phyloP scores from a whole-genome alignment of 2,329 filamentous ascomycete species.

The Calcarisporium arbuscula region DNA sequence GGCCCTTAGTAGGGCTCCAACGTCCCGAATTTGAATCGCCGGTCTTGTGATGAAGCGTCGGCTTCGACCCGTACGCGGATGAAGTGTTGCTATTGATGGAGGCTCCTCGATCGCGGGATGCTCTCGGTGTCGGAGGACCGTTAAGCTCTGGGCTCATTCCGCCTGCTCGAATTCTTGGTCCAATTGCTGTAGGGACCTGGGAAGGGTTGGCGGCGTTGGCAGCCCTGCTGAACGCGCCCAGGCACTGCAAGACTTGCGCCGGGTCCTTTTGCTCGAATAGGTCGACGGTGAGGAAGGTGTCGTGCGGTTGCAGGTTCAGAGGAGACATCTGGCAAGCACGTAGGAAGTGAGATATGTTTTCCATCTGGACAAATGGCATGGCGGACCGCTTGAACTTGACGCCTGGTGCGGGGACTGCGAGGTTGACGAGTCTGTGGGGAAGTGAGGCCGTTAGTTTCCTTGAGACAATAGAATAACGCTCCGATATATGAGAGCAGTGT shows the following conservation, averaged over 20 bases:
- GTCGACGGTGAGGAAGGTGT: slow-evolving; percentile 95
- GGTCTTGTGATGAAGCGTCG: slow-evolving; percentile 42
- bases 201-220: slow-evolving; percentile 69
- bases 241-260: slow-evolving; percentile 87
- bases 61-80: slow-evolving; percentile 36
- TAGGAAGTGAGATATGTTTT: slow-evolving; percentile 96
- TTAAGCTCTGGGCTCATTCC: slow-evolving; percentile 62
- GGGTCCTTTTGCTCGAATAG: slow-evolving; percentile 94
- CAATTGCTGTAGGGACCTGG: slow-evolving; percentile 70
- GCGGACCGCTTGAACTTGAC: slow-evolving; percentile 85
- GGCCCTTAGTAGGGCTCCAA: slow-evolving; percentile 58
- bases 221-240: slow-evolving; percentile 84
- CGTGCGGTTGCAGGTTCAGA: slow-evolving; percentile 83
- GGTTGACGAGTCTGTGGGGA: slow-evolving; percentile 67
- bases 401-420: slow-evolving; percentile 67
- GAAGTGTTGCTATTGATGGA: slow-evolving; percentile 56
- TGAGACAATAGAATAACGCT: slow-evolving; percentile 5
- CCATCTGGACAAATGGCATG: slow-evolving; percentile 99
- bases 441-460: no score
- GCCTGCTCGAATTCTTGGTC: slow-evolving; percentile 55
- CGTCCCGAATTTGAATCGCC: slow-evolving; percentile 49
- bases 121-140: slow-evolving; percentile 45
- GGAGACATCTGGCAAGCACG: slow-evolving; percentile 79
- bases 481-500: neutral
- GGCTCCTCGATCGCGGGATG: slow-evolving; percentile 37